Base-by-base conservation (phyloP, 2,329 filamentous ascomycete species). In the Xylariaceae sp. region DNA sequence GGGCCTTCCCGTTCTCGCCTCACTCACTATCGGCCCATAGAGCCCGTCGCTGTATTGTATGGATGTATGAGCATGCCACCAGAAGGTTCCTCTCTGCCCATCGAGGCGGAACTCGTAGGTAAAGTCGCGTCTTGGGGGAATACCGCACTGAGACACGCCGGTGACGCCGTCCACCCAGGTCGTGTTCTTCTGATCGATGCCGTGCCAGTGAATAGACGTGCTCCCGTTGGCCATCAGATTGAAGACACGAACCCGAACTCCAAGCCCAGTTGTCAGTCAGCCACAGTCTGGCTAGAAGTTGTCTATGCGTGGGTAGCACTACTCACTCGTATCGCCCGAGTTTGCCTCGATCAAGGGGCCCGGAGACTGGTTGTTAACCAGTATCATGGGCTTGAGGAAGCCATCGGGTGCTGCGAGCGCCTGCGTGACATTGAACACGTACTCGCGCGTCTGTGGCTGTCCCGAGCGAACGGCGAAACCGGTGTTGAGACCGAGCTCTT, bases 131-230 rank as follows among this genome's bases (percentile, higher is more conserved):
- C 75, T 77, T 0, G 78, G 69, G 2, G 71, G 66, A 13, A 84
- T 76, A 1, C 66, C 66, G 48, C 76, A 81, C 50, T 82, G 81
- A 1, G 71, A 76, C 7, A 83, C 70, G 26, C 73, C 74, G 0
- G 69, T 62, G 2, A 80, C 71, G 3, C 82, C 82, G 50, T 86
- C 82, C 76, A 84, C 82, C 46, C 75, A 70, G 14, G 70, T 78
- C 0, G 75, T 76, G 24, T 74, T 74, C 46, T 73, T 74, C 59
- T 83, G 79, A 50, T 74, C 76, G 46, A 85, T 66, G 13, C 82
- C 82, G 52, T 86, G 82, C 63, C 80, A 86, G 52, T 86, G 82
- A 11, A 85, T 65, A 32, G 71, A 71, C 2, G 81, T 77, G 38
- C 56, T 62, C 33, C 46, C 47, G 26, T 59, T 52, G 11, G 46